Base-by-base conservation (phyloP, 306 rosid species). In the Vachellia pachyceras region DNA sequence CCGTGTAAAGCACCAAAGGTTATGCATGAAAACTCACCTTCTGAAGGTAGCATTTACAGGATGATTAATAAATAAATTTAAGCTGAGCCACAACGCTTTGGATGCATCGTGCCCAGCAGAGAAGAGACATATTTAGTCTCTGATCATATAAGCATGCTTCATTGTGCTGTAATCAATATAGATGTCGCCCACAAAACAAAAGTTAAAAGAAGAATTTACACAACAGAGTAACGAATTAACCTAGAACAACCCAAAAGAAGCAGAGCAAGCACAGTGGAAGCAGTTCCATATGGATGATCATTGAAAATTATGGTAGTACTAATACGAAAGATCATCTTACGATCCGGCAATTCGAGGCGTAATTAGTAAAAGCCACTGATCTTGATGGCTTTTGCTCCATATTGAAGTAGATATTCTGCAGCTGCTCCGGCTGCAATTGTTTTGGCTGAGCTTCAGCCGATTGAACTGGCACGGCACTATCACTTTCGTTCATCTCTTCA, bases 391-490 rank as follows among this genome's bases (percentile, higher is more conserved):
- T 71, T 6, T 33, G 23, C 50, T 65, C 40, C 40, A 47, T 52
- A 36, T 46, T 49, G 65, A 65, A 77, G 81, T 49, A 49, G 5
- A 77, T 77, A 66, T 47, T 65, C n/a, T 77, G 73, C 37, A 66
- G 13, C 23, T 49, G 20, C 3, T 54, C 23, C 8, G 40, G 67
- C 22, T 66, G 12, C 10, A 37, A 25, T 52, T 55, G 78, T 52
- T 39, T 64, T 3, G 52, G 37, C 52, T 1, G 67, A 3, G 14
- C 39, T 66, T 66, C 81, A 50, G 14, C 66, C 1, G 54, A 66
- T 67, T 50, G 75, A 78, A 67, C 41, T 20, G 81, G 81, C 39
- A 78, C 55, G 11, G 50, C 73, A 8, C 73, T 67, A 9, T 78
- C 75, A 67, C 67, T 68, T 68, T 47, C 64, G n/a, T 36, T 67